phyloP scores from a whole-genome alignment of 208 protist species.

The Leishmania braziliensis region DNA sequence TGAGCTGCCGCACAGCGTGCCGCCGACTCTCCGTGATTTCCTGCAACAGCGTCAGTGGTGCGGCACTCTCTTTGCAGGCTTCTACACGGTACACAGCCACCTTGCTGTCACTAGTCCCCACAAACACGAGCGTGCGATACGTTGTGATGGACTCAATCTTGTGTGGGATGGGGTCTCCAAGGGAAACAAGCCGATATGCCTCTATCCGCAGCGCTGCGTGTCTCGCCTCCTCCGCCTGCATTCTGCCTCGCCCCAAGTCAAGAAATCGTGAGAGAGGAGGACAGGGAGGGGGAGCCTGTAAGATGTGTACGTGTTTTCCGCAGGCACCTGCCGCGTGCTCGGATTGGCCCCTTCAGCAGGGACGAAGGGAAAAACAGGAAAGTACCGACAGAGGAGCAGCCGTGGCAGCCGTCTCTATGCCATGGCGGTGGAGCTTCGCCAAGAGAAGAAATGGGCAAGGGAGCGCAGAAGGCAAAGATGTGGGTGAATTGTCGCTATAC shows the following conservation, averaged over 20 bases:
- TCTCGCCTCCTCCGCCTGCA: slow-evolving; percentile 11
- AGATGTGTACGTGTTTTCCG: background rate
- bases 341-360: background rate
- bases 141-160: slow-evolving; percentile 56
- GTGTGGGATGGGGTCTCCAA: slow-evolving; percentile 27
- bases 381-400: background rate
- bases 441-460: background rate
- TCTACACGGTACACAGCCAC: slow-evolving; percentile 45
- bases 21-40: slow-evolving; percentile 17
- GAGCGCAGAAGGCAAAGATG: background rate
- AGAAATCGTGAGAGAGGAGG: background rate
- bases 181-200: slow-evolving; percentile 21
- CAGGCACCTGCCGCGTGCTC: background rate
- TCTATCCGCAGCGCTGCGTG: slow-evolving; percentile 5
- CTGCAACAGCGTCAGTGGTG: slow-evolving; percentile 21
- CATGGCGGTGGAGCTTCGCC: background rate
- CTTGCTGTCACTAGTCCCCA: slow-evolving; percentile 66
- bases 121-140: slow-evolving; percentile 40
- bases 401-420: background rate
- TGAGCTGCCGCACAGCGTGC: slow-evolving; percentile 42
- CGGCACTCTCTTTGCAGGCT: background rate
- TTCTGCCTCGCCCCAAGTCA: background rate
- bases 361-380: background rate
- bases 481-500: background rate
- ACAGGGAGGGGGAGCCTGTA: background rate